Evolutionary conservation across 2,329 filamentous ascomycete species (phyloP), one percentile per base, ranked within the genome.

Genomic region (Cryphonectria carpinicola): DNA sequence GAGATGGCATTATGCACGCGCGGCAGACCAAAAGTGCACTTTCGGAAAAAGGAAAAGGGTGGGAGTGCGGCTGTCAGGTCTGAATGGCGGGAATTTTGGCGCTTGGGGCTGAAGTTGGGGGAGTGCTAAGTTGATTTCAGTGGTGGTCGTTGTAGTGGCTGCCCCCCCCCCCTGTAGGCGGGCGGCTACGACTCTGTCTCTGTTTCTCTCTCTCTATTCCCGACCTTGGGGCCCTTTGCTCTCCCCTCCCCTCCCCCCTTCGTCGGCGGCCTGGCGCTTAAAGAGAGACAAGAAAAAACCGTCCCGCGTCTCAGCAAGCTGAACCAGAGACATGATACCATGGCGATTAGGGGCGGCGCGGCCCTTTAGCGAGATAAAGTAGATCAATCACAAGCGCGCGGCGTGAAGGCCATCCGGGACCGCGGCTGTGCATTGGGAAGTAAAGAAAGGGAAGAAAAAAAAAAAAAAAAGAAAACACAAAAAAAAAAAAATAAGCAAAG

Each of bases 21-120:
- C 58, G 58, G 58, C 35, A 35, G 37, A 62, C n/a, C n/a, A 56
- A 25, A 43, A 28, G n/a, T 41, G 61, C 61, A 63, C 61, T 63
- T 63, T 28, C 10, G 58, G 10, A 7, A 10, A 39, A 39, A 19
- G 52, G 25, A 6, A 14, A 28, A 28, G 17, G 56, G 32, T n/a
- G 58, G 17, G 58, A n/a, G 17, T 61, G 58, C 58, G 58, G 58
- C 58, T 61, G 58, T 61, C 58, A 32, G n/a, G 58, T 14, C 17
- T 61, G 28, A 61, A 14, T 61, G 32, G 56, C 56, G 58, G 58
- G 32, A 7, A 17, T 60, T 25, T 13, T n/a, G 58, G 58, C 58
- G 58, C 32, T 61, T 39, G 58, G 54, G n/a, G 52, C 14, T n/a
- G 46, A n/a, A 10, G 22, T 19, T 49, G 46, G 19, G 8, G 22